phyloP scores from a whole-genome alignment of 352 stramenopile genomes.

The Phytophthora sp. region DNA sequence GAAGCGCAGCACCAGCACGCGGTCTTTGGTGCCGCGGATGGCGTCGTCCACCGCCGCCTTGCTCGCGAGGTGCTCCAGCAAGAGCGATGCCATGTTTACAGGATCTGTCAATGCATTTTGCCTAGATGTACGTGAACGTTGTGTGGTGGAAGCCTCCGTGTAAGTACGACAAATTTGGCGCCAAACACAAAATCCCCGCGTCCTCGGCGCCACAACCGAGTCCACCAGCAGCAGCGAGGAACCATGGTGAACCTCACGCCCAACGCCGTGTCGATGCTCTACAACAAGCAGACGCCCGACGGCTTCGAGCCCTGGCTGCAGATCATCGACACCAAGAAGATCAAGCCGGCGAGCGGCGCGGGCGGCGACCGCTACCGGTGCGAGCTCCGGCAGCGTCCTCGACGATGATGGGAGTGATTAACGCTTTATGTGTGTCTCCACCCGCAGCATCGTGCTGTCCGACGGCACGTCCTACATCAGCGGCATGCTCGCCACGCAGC shows the following conservation, averaged over 20 bases:
- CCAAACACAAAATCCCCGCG: conserved; percentile 20
- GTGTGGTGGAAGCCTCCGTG: not conserved
- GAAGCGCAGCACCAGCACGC: conserved; percentile 86
- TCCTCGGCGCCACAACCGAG: conserved; percentile 2
- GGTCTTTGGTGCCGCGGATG: conserved; percentile 81
- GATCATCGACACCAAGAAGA: conserved; percentile 90
- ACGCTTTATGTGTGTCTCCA: no score
- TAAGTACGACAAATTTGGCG: conserved; percentile 28
- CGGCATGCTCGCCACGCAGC: conserved; percentile 86
- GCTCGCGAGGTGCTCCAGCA: conserved; percentile 66
- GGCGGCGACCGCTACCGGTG: conserved; percentile 81
- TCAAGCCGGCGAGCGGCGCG: conserved; percentile 76
- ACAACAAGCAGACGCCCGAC: conserved; percentile 82
- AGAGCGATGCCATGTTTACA: conserved; percentile 61
- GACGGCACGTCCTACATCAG: conserved; percentile 85
- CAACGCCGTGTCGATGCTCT: conserved; percentile 88
- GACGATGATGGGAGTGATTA: not conserved
- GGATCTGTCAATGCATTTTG: no score
- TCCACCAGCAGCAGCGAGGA: conserved; percentile 3
- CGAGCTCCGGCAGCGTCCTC: not conserved
- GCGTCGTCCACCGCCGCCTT: conserved; percentile 79
- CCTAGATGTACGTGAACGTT: no score
- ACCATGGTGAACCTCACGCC: conserved; percentile 85
- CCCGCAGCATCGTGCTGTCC: conserved; percentile 72
- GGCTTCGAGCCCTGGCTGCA: conserved; percentile 89